A percentile compares a stretch with the other conserved stretches of the same genome.
Conservation (phyloP, 768 basidiomycete species). For the Tulasnella sp. region DNA sequence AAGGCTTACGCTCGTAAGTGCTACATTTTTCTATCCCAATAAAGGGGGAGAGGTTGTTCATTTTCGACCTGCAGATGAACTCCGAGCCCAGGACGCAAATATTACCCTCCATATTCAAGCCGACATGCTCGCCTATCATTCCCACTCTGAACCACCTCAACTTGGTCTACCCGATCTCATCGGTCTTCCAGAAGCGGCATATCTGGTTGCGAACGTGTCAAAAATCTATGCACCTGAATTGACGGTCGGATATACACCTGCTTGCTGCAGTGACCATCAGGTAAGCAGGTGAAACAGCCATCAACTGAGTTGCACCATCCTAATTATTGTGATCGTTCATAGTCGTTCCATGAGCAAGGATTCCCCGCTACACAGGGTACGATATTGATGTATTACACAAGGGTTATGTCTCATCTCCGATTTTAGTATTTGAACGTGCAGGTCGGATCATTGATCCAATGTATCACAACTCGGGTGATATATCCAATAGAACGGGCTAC, state of each 20-base stretch:
- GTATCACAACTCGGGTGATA: conserved; percentile 80
- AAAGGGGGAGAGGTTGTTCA: neutral
- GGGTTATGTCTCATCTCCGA: neutral
- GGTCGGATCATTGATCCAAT: conserved; percentile 78
- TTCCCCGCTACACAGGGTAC: conserved; percentile 59
- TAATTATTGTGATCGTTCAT: too few species aligned
- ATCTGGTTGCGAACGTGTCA: conserved; percentile 63
- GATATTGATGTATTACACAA: neutral
- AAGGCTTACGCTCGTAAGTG: conserved; percentile 63
- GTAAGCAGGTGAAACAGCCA: conserved; percentile 25
- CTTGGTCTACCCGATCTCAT: conserved; percentile 66
- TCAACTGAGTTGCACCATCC: conserved; percentile 14
- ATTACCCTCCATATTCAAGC: conserved; percentile 78
- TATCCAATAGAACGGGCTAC: conserved; percentile 66
- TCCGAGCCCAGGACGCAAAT: conserved; percentile 46
- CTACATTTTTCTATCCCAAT: neutral
- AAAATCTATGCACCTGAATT: conserved; percentile 72
- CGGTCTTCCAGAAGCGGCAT: conserved; percentile 60
- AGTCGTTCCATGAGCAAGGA: conserved; percentile 73
- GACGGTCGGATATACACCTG: conserved; percentile 51
- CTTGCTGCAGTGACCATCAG: conserved; percentile 89
- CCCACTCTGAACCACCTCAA: conserved; percentile 63
- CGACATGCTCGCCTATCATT: conserved; percentile 84
- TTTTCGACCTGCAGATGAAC: conserved; percentile 33
- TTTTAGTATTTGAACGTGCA: conserved; percentile 66